Base-by-base conservation (phyloP, 805 yeast species). In the Scheffersomyces spartinae region DNA sequence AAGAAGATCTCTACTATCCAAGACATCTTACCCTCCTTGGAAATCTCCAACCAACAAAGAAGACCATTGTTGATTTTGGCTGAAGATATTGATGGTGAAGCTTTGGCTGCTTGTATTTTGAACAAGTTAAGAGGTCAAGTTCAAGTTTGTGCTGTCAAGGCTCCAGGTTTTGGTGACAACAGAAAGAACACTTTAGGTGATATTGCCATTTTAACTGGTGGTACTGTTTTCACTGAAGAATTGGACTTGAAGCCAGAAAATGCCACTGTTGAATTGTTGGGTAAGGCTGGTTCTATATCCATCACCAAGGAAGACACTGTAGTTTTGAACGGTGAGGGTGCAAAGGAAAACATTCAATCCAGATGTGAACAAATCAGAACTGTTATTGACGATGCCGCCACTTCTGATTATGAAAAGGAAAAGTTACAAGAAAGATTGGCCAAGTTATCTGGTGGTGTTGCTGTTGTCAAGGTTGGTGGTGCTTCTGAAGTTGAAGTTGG, bases 101-200 rank as follows among this genome's bases (percentile, higher is more conserved):
- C 98, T 25, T 70, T 91, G 35, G 97, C 97, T 42, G 96, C 96
- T 38, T 85, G 97, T 62, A 79, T 91, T 45, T 71, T 91, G 55
- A 91, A 91, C 74, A 91, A 91, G 66, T 71, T 91, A 50, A 81
- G 96, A 66, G 96, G 96, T 41, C 97, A 88, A 67, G 96, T 91
- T 34, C 93, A 84, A 61, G 96, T 91, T 33, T 81, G 91, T 52
- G 93, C 91, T 42, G 95, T 91, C 40, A 88, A 86, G 70, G 95
- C 97, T 17, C 98, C 98, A 45, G 98, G 98, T 27, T 91, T 88
- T 48, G 98, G 97, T 57, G 98, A 91, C 67, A 86, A 91, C 76
- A 80, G 96, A 66, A 82, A 83, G 71, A 85, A 85, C 69, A 85
- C 82, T 39, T 65, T 91, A 36, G 95, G 95, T 40, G 98, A 91